Percentiles rank a stretch among this genome's conserved stretches.
Evolutionary conservation across 2,329 filamentous ascomycete species (phyloP).

Genomic region (Zasmidium angulare): DNA sequence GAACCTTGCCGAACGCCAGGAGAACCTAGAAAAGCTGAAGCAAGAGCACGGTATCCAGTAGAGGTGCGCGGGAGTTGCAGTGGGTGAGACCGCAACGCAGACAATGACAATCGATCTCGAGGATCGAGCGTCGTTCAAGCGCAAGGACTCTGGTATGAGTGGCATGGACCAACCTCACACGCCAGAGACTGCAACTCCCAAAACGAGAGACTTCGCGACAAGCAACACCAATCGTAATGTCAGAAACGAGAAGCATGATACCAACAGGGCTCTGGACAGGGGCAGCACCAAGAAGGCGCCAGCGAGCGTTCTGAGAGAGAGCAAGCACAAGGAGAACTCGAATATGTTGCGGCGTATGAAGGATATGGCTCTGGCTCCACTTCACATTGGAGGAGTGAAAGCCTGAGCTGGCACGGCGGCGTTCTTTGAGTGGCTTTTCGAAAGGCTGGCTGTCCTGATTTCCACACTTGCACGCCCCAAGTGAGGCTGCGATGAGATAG

Average conservation of each 20-base stretch:
- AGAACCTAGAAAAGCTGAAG: slow-evolving; percentile 98
- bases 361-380: slow-evolving; percentile 10
- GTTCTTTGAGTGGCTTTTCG: neutral
- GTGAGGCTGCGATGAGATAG: neutral
- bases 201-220: slow-evolving; percentile 29
- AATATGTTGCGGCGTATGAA: slow-evolving; percentile 12
- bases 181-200: slow-evolving; percentile 27
- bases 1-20: slow-evolving; percentile 88
- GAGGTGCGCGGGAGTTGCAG: slow-evolving; percentile 33
- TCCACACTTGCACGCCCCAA: neutral
- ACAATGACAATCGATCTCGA: neutral
- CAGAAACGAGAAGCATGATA: slow-evolving; percentile 14
- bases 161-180: slow-evolving; percentile 10
- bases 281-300: slow-evolving; percentile 4
- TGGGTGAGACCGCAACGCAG: slow-evolving; percentile 27
- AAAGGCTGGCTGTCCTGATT: neutral
- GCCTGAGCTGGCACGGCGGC: neutral
- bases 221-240: neutral
- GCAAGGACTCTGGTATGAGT: slow-evolving; percentile 32
- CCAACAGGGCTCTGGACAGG: neutral
- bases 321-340: slow-evolving; percentile 10
- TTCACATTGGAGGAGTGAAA: slow-evolving; percentile 5
- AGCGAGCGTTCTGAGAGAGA: slow-evolving; percentile 8
- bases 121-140: slow-evolving; percentile 17
- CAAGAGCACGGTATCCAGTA: slow-evolving; percentile 98